Percentiles rank a stretch among this genome's conserved stretches.
Conservation (phyloP, 2,329 filamentous ascomycete genomes). For the Verruconis gallopava region DNA sequence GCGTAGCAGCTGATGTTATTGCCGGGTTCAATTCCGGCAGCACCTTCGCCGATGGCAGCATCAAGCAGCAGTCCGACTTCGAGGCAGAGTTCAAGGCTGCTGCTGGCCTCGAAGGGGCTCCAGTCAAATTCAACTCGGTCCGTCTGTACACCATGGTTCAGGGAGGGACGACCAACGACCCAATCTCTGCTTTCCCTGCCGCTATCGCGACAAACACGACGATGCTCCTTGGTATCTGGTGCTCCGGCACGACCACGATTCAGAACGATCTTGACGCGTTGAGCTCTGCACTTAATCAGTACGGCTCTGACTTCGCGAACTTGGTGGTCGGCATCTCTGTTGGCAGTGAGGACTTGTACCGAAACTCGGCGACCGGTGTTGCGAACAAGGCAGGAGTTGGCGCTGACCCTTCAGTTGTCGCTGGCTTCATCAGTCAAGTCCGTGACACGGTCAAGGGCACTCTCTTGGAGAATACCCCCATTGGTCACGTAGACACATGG, state of each 20-base stretch:
- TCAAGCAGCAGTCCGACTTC: constrained; percentile 5
- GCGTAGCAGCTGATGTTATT: constrained; percentile 3
- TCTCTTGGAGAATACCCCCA: constrained; percentile 4
- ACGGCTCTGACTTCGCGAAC: constrained; percentile 18
- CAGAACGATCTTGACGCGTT: constrained; percentile 23
- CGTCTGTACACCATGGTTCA: constrained; percentile 9
- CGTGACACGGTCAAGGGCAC: constrained; percentile 14
- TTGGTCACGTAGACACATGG: constrained; percentile 25
- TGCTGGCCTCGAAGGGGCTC: constrained; percentile 5
- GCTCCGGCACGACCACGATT: constrained; percentile 15
- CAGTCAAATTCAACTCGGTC: constrained; percentile 7
- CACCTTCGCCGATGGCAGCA: constrained; percentile 16
- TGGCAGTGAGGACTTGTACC: constrained; percentile 46
- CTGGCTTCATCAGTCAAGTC: constrained; percentile 7
- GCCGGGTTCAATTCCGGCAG: constrained; percentile 24
- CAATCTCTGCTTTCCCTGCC: constrained; percentile 19
- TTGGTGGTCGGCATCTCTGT: constrained; percentile 25
- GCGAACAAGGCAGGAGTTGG: constrained; percentile 7
- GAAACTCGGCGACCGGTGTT: constrained; percentile 20
- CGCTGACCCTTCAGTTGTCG: constrained; percentile 2
- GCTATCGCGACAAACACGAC: constrained; percentile 23
- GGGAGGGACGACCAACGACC: constrained; percentile 4
- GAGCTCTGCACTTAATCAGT: constrained; percentile 19
- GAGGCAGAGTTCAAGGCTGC: constrained; percentile 7
- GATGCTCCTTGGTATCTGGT: constrained; percentile 26